A percentile compares a stretch with the other conserved stretches of the same genome.
phyloP scores from a whole-genome alignment of 2,329 filamentous ascomycete genomes.

The Dryadomyces quercivorus region DNA sequence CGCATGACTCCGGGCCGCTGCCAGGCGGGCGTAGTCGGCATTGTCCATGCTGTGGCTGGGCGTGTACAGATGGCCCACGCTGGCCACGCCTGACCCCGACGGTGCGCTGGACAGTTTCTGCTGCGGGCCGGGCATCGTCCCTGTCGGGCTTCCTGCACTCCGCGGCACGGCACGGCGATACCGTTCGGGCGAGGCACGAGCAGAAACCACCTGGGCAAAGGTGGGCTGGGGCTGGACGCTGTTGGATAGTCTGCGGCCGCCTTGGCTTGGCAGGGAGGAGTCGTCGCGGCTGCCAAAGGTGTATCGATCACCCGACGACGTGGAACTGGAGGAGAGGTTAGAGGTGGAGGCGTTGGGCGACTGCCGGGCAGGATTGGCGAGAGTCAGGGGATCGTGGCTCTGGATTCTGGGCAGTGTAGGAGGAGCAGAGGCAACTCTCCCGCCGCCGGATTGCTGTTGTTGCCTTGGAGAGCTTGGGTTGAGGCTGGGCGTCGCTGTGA shows the following conservation, averaged over 20 bases:
- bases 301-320: conserved; percentile 17
- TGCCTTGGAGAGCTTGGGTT: conserved; percentile 37
- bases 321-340: conserved; percentile 26
- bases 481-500: conserved; percentile 57
- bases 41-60: conserved; percentile 30
- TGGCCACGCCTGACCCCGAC: conserved; percentile 41
- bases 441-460: background rate
- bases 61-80: conserved; percentile 33
- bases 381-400: conserved; percentile 18
- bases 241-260: conserved; percentile 26
- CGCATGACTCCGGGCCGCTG: conserved; percentile 21
- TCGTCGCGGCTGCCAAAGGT: conserved; percentile 38
- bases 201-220: conserved; percentile 43
- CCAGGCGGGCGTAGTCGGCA: conserved; percentile 22
- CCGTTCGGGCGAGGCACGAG: conserved; percentile 66
- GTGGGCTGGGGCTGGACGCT: conserved; percentile 34
- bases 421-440: conserved; percentile 34
- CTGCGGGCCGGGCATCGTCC: conserved; percentile 18
- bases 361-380: conserved; percentile 16
- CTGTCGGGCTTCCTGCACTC: conserved; percentile 22
- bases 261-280: conserved; percentile 26
- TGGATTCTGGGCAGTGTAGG: conserved; percentile 29
- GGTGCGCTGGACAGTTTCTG: conserved; percentile 25
- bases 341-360: conserved; percentile 25
- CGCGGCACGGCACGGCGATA: conserved; percentile 53